Evolutionary conservation across 1,284 basidiomycete species (phyloP), one percentile per base, ranked within the genome.

Genomic region (Rhodotorula sp.): DNA sequence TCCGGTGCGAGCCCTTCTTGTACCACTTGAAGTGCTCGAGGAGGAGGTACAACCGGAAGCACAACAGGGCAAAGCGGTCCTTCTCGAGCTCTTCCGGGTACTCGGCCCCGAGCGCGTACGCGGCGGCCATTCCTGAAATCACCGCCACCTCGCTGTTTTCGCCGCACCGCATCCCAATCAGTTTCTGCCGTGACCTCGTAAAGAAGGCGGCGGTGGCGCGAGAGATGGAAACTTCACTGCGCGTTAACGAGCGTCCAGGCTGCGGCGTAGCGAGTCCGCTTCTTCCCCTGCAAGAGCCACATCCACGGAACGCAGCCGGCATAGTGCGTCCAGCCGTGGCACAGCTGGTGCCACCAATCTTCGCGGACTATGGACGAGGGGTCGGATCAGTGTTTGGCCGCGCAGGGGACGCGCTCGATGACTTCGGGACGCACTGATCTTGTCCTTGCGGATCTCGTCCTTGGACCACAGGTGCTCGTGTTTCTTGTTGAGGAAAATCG

Each of bases 401-500:
- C 34, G 34, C 34, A 8, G 34, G 26, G 7, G 52, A 49, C 46
- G 23, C 14, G 57, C 20, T 39, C 21, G 8, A 1, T n/a, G 16
- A 26, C 7, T 5, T 29, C 2, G 47, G 15, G 14, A 62, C 68
- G 49, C 23, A 75, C 73, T 86, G 67, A 85, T 81, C 78, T 86
- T 85, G 61, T 85, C 82, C 48, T 82, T 79, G 16, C 80, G 75
- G 68, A 88, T 87, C 65, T 87, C 86, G 58, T 81, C 80, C 70
- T 83, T 83, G 3, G 85, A 86, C 87, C 87, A 88, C 52, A 84
- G 79, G 4, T 84, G 65, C 58, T 83, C 84, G 39, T 85, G 83
- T 46, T 85, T 82, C 48, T 83, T 82, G 79, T 88, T 86, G 29
- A 88, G 82, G 79, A 87, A 88, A 77, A 88, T 88, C 16, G 87